phyloP scores from a whole-genome alignment of 441 rosid genomes.

The Breynia disticha region DNA sequence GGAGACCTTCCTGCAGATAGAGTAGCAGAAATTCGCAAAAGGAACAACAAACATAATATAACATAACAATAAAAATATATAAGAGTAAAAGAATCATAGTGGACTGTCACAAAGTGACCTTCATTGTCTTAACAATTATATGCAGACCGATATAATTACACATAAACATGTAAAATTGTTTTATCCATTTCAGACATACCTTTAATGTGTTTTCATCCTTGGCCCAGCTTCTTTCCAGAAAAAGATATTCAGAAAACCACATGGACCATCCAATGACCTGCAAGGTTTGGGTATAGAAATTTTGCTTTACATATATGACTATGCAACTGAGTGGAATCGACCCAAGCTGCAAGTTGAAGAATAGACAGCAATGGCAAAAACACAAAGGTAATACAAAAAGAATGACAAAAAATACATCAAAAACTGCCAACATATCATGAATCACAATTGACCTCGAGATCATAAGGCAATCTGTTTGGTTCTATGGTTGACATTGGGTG shows the following conservation, averaged over 20 bases:
- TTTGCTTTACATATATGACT: constrained; percentile 13
- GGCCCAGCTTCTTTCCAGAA: constrained; percentile 72
- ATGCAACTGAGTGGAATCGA: not conserved
- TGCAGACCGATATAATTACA: constrained; percentile 4
- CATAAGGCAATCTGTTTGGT: not conserved
- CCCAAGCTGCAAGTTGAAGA: not conserved
- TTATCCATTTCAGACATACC: constrained; percentile 25
- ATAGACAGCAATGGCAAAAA: not conserved
- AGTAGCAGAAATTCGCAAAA: constrained; percentile 12
- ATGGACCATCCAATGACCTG: constrained; percentile 94
- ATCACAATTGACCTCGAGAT: not conserved
- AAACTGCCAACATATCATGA: constrained; percentile 1
- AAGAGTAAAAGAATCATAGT: too few relatives aligned
- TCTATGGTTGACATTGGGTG: too few relatives aligned
- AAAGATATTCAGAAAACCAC: constrained; percentile 89
- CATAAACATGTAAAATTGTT: not conserved
- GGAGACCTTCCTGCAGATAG: constrained; percentile 56
- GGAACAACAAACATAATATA: constrained; percentile 1
- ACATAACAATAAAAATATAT: not conserved
- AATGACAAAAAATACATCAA: not conserved
- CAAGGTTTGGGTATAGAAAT: constrained; percentile 12
- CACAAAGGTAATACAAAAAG: not conserved
- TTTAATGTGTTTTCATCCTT: constrained; percentile 71
- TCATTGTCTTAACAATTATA: not conserved
- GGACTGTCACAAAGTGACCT: too few relatives aligned